Evolutionary conservation across 2,329 filamentous ascomycete genomes (phyloP), one percentile per base, ranked within the genome.

Genomic region (Nannizzia gypsea): DNA sequence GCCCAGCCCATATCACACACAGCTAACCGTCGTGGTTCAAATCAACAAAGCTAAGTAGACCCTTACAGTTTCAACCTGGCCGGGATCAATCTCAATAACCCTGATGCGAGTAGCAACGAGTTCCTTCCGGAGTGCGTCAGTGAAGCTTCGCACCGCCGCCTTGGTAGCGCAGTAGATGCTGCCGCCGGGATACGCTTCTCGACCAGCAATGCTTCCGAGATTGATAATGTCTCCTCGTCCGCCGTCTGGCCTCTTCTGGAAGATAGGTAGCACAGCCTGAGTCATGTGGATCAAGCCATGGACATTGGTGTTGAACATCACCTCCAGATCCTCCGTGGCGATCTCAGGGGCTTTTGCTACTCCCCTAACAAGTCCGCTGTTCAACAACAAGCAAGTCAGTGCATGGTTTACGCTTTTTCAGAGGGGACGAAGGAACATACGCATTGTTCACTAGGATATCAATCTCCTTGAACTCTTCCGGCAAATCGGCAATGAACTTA

Each of bases 221-320:
- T 96, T 97, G 77, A 99, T 95, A 71, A 99, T 91, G 71, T 97
- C 93, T 67, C 92, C 92, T 48, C 82, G 78, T 60, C 90, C 91
- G 61, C 88, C 86, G 60, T 92, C 81, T 63, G 65, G 78, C 60
- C 75, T 70, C 67, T 82, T 79, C 74, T 90, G 87, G 80, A 91
- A 95, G 71, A 90, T 85, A 58, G 88, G 84, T 17, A 97, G 76
- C 62, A 96, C 80, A 52, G 89, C 89, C 78, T 99, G 93, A 0
- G 93, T 97, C 87, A 97, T 89, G 78, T 92, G 89, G 78, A 99
- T 93, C 36, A 99, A 80, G 28, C 93, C 93, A 1, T 88, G 93
- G 58, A 97, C 91, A 72, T 99, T 99, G 61, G 93, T 97, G 54
- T 82, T 77, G 71, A 96, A 89, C 90, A 97, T 96, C 72, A 85